Conservation (phyloP, 805 yeast genomes). For the Nakazawaea peltata region DNA sequence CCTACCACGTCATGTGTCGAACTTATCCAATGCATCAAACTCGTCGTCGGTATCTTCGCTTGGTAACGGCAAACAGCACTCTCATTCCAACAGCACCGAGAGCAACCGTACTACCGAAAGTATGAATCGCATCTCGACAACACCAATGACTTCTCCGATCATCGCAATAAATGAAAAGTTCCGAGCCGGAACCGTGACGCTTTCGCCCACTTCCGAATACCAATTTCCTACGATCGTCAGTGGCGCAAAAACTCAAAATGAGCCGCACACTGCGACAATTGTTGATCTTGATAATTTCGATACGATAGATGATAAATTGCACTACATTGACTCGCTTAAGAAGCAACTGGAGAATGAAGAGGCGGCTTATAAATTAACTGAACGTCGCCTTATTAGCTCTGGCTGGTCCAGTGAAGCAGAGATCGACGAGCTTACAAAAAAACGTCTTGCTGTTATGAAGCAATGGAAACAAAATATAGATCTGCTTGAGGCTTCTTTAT, state of each 20-base stretch:
- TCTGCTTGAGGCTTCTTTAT: slow-evolving; percentile 3
- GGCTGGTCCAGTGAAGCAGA: slow-evolving; percentile 8
- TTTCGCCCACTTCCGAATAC: too few relatives aligned
- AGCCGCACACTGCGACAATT: too few relatives aligned
- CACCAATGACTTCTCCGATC: slow-evolving; percentile 8
- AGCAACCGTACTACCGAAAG: slow-evolving; percentile 1
- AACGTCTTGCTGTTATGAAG: slow-evolving; percentile 3
- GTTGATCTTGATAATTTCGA: slow-evolving; percentile 7
- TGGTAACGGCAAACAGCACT: slow-evolving; percentile 4
- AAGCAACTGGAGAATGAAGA: slow-evolving; percentile 8
- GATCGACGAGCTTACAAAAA: slow-evolving; percentile 3
- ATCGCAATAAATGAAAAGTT: slow-evolving; percentile 9
- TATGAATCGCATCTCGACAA: neutral
- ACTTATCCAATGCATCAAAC: slow-evolving; percentile 6
- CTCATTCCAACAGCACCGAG: slow-evolving; percentile 3
- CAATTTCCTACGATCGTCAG: neutral
- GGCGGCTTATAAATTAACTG: slow-evolving; percentile 7
- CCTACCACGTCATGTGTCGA: slow-evolving; percentile 4
- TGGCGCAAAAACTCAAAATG: too few relatives aligned
- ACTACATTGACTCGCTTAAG: slow-evolving; percentile 7
- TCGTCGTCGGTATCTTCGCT: slow-evolving; percentile 3
- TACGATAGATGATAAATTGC: slow-evolving; percentile 6
- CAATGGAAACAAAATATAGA: slow-evolving; percentile 5
- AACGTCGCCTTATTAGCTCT: slow-evolving; percentile 4
- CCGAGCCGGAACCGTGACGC: neutral